phyloP scores from a whole-genome alignment of 2,329 filamentous ascomycete species.

The Chaetomium olivaceum region DNA sequence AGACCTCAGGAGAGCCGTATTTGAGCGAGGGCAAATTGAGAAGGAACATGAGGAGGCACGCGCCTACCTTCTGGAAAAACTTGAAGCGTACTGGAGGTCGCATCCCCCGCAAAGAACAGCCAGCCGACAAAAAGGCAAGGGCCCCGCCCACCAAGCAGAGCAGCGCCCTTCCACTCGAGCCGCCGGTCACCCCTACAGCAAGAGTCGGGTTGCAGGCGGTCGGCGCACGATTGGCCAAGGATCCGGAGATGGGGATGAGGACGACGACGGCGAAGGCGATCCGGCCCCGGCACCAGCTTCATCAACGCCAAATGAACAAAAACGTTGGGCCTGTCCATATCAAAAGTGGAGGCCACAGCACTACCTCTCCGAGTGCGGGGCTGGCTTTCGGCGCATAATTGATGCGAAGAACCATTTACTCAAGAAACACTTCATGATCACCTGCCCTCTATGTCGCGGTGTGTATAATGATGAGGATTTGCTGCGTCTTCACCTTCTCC shows the following conservation, averaged over 20 bases:
- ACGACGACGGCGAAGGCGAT: not conserved
- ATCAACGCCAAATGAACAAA: not conserved
- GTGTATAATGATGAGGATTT: not conserved
- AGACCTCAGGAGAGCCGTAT: not conserved
- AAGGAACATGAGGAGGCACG: not conserved
- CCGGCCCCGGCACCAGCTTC: not conserved
- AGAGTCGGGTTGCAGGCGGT: not conserved
- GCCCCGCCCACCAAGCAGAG: not conserved
- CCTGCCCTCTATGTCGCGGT: not conserved
- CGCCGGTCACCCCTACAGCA: not conserved
- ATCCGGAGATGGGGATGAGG: slow-evolving; percentile 2
- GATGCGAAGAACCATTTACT: slow-evolving; percentile 1
- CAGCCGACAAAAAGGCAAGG: slow-evolving; percentile 2
- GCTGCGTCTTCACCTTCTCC: not conserved
- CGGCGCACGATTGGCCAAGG: slow-evolving; percentile 1
- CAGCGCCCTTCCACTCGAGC: not conserved
- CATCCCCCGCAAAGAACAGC: not conserved
- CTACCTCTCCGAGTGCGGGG: not conserved
- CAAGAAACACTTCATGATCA: slow-evolving; percentile 3
- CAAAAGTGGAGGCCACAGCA: slow-evolving; percentile 1
- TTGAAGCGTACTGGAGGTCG: slow-evolving; percentile 1
- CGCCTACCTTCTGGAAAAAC: not conserved
- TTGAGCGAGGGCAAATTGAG: not conserved
- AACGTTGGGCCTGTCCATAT: not conserved
- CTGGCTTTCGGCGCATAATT: not conserved